Evolutionary conservation across 1,284 basidiomycete species (phyloP).

Genomic region (Heterobasidion annosum): DNA sequence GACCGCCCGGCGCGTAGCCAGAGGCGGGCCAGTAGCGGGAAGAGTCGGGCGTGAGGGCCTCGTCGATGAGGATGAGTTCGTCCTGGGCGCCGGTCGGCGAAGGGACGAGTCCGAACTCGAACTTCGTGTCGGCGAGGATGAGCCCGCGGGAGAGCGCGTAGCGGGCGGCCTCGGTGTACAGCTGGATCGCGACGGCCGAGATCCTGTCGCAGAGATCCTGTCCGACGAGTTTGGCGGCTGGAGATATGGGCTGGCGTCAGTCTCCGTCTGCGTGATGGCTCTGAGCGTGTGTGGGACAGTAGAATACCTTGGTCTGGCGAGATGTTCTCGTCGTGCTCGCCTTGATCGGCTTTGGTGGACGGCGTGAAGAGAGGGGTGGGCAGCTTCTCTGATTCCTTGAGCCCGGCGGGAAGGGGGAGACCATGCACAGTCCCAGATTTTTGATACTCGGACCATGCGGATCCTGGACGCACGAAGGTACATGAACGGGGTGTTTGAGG

Average conservation of each 20-base stretch:
- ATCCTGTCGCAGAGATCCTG: constrained; percentile 58
- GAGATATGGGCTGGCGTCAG: not conserved
- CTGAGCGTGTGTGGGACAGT: not conserved
- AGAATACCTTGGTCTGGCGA: constrained; percentile 41
- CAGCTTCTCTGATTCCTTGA: constrained; percentile 83
- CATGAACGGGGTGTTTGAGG: not conserved
- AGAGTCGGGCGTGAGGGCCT: constrained; percentile 94
- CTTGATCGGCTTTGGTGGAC: constrained; percentile 94
- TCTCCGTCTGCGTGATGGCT: too few species aligned
- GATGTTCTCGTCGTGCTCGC: constrained; percentile 20
- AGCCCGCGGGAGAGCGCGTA: constrained; percentile 79
- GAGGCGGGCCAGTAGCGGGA: constrained; percentile 91
- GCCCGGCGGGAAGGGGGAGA: constrained; percentile 65
- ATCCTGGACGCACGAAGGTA: constrained; percentile 42
- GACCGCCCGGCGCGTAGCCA: constrained; percentile 65
- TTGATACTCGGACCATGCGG: constrained; percentile 94
- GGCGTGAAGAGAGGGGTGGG: constrained; percentile 90
- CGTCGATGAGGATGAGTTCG: constrained; percentile 85
- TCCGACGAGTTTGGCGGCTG: constrained; percentile 63
- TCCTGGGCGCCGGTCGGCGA: constrained; percentile 30
- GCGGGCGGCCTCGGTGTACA: constrained; percentile 74
- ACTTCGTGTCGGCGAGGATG: constrained; percentile 91
- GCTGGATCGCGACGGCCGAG: constrained; percentile 47
- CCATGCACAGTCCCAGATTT: constrained; percentile 85
- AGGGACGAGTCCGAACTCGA: constrained; percentile 63